Evolutionary conservation across 768 basidiomycete species (phyloP), one percentile per base, ranked within the genome.

Genomic region (Rhodotorula kratochvilovae): DNA sequence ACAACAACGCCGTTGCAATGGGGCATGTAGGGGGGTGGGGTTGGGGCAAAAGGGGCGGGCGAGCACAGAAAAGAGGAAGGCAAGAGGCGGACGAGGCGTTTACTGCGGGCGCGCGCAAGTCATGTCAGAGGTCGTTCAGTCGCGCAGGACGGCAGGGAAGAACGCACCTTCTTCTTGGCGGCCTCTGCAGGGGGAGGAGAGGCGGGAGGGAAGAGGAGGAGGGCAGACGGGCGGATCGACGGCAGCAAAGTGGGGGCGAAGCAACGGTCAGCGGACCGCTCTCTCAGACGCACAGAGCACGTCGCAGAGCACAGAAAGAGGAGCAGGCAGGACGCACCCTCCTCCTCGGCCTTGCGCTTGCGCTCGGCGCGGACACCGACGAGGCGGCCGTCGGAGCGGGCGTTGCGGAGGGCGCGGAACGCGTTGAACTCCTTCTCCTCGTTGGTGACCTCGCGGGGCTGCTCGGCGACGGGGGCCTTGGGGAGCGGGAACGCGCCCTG

Each of bases 361-460:
- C 92, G 88, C 74, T 87, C 83, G 84, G 92, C 92, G 84, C 92
- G 90, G 76, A 83, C 84, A 82, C 96, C 96, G 76, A 89, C 92
- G 83, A 90, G 86, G 80, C 93, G 86, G 74, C 88, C 85, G 80
- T 87, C 85, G 76, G 92, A 89, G 76, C 93, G 90, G 77, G 88
- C 87, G 67, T 84, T 81, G 78, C 95, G 92, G 78, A 97, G 90
- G 75, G 92, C 86, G 81, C 85, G 85, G 88, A 86, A 97, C 13
- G 96, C 95, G 51, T 31, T 45, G 84, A 92, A 90, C 73, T 88
- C 86, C 80, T 89, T 90, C 83, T 99, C 96, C 78, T 90, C 90
- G 59, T 85, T 83, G 72, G 92, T 91, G 81, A 98, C 96, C 83
- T 90, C 89, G 81, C 96, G 91, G 78, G 96, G 96, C 42, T 85